Percentiles rank a stretch among this genome's conserved stretches.
phyloP scores from a whole-genome alignment of 2,329 filamentous ascomycete species.

The Madurella fahalii region DNA sequence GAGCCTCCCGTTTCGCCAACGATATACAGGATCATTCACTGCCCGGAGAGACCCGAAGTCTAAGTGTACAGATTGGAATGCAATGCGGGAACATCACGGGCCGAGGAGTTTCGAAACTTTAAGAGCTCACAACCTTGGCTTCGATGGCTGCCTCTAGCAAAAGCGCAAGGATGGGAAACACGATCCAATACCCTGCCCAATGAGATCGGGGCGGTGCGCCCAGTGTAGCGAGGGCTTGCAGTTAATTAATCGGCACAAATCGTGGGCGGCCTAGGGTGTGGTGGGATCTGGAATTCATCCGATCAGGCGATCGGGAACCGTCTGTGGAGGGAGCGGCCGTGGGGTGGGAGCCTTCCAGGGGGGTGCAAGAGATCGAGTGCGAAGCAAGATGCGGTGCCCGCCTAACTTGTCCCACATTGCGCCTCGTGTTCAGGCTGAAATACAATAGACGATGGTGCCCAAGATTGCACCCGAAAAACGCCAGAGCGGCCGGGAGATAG shows the following conservation, averaged over 20 bases:
- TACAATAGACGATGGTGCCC: slow-evolving; percentile 8
- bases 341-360: not conserved
- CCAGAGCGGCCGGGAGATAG: not conserved
- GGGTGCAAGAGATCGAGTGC: not conserved
- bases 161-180: not conserved
- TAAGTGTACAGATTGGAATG: too few species aligned
- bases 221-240: not conserved
- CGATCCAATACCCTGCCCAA: not conserved
- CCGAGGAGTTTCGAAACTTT: not conserved
- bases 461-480: slow-evolving; percentile 15
- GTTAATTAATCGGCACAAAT: not conserved
- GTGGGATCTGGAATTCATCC: slow-evolving; percentile 7
- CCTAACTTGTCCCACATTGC: slow-evolving; percentile 7
- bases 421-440: slow-evolving; percentile 20
- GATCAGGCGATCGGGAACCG: slow-evolving; percentile 12
- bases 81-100: too few species aligned
- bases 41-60: too few species aligned
- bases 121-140: not conserved
- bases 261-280: not conserved
- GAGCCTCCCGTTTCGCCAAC: too few species aligned
- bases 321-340: slow-evolving; percentile 1
- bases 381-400: slow-evolving; percentile 4
- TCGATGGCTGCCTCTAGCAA: not conserved
- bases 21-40: too few species aligned
- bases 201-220: not conserved